These are phyloP conservation scores for Pichia occidentalis DNA, from an alignment of 805 yeast species.

Conservation along the genomic window DNA sequence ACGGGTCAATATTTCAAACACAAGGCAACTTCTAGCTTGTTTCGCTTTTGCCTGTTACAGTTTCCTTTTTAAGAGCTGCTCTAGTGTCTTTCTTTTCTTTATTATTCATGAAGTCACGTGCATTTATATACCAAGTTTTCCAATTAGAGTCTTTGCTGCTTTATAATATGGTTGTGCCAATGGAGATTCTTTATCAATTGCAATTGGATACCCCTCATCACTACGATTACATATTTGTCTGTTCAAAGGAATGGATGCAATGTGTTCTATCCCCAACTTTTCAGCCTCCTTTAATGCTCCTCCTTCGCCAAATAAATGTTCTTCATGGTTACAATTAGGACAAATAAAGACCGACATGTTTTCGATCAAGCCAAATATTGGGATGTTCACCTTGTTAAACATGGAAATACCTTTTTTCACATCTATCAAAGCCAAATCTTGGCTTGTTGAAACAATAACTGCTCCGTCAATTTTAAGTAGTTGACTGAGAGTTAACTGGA, in stretches of 20 bases:
- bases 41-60: no score
- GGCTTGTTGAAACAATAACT: constrained; percentile 78
- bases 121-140: constrained; percentile 4
- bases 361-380: constrained; percentile 69
- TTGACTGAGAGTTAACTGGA: constrained; percentile 77
- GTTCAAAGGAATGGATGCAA: constrained; percentile 65
- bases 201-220: constrained; percentile 62
- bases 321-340: constrained; percentile 67
- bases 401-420: constrained; percentile 74
- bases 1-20: no score
- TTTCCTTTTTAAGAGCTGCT: no score
- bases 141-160: constrained; percentile 35
- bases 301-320: constrained; percentile 67
- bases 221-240: constrained; percentile 52
- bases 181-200: constrained; percentile 34
- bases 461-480: constrained; percentile 73
- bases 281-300: constrained; percentile 49
- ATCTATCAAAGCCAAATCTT: constrained; percentile 75
- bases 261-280: constrained; percentile 39
- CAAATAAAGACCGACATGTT: constrained; percentile 77
- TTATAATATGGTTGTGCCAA: constrained; percentile 39
- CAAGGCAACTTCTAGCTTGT: no score
- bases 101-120: no score
- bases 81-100: no score
- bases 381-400: constrained; percentile 67